These are phyloP conservation scores for Chloranthus sessilifolius DNA, from an alignment of 164 flowering plant species.

Conservation along the genomic window DNA sequence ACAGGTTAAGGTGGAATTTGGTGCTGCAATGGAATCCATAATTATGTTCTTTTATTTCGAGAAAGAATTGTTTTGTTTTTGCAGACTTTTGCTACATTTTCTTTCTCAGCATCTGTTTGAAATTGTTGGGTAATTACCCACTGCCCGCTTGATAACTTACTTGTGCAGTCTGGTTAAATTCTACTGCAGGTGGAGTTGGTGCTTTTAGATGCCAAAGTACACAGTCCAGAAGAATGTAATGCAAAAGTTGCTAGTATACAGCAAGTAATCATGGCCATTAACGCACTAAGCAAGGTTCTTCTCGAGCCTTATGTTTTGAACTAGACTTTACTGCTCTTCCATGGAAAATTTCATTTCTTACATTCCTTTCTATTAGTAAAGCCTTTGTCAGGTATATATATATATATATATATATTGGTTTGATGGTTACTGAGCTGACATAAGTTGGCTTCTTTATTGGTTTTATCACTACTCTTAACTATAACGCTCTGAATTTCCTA, in stretches of 20 bases:
- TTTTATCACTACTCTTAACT: too few relatives aligned
- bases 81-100: neutral
- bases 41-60: neutral
- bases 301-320: neutral
- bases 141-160: constrained; percentile 1
- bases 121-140: neutral
- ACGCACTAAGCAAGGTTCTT: constrained; percentile 93
- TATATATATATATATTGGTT: too few relatives aligned
- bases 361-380: too few relatives aligned
- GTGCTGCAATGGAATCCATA: constrained; percentile 2
- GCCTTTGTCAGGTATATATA: too few relatives aligned
- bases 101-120: neutral
- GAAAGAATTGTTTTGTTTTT: too few relatives aligned
- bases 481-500: too few relatives aligned
- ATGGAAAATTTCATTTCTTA: neutral
- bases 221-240: constrained; percentile 42
- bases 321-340: neutral
- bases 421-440: too few relatives aligned
- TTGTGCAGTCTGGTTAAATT: constrained; percentile 1
- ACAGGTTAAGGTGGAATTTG: constrained; percentile 49
- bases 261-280: constrained; percentile 82
- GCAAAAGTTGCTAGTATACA: constrained; percentile 60
- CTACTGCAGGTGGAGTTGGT: constrained; percentile 61
- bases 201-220: constrained; percentile 47
- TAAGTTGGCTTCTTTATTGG: too few relatives aligned